Base-by-base conservation (phyloP, 306 rosid genomes). In the Adenanthera pavonina region DNA sequence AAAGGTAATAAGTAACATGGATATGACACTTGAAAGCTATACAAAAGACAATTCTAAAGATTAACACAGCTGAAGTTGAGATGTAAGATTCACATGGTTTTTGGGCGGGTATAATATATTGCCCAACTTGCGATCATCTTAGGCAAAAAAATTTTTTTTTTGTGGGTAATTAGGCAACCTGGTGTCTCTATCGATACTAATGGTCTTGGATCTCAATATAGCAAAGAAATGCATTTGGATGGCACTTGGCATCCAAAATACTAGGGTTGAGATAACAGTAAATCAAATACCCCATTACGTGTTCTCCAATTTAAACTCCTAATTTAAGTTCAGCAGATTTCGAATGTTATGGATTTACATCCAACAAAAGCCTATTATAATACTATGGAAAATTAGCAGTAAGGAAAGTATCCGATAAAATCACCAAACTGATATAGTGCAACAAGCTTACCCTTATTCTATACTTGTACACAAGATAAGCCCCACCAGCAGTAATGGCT, bases 381-480 rank as follows among this genome's bases (percentile, higher is more conserved):
- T 8, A 19, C 54, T 15, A 59, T 46, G n/a, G 20, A 77, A 59
- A 48, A 48, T 82, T 35, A 70, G 34, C 47, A 51, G 8, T 17
- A 20, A 57, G 49, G 11, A 56, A 34, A 65, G 65, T 12, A 34
- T 71, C 9, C 3, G 69, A 69, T 79, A 79, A 46, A 34, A 60
- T 82, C 87, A 82, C 20, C 38, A 61, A 80, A 69, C 66, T 30
- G 47, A 66, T 65, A 69, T 30, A 76, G 56, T 40, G 64, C 69
- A 74, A 81, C n/a, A 72, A 72, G 78, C 94, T 89, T 87, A 96
- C 99, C 94, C 99, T 91, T 82, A 96, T 86, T 90, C 99, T 94
- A 84, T 96, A 94, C 82, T 96, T 96, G 98, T 96, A 96, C 59
- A 96, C 89, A 35, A 94, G 97, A 89, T 93, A 94, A 34, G 89